Conservation (phyloP, 192 early-diverging fungal species). For the Podila epigama region DNA sequence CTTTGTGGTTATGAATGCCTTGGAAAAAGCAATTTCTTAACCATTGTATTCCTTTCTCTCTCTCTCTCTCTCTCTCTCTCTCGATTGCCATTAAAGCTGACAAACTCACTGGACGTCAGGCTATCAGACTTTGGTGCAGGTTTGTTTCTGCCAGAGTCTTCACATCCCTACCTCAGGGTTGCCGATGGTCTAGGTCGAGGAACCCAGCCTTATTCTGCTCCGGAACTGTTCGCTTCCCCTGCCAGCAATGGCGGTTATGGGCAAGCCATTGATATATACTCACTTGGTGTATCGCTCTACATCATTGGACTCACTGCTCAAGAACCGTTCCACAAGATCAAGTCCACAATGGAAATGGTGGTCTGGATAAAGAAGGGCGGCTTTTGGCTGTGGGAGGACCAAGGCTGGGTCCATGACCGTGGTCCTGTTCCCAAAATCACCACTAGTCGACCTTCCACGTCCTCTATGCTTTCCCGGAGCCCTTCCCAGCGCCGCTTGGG, state of each 20-base stretch:
- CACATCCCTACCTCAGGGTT: not conserved
- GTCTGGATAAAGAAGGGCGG: slow-evolving; percentile 65
- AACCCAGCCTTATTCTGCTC: slow-evolving; percentile 65
- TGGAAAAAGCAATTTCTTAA: slow-evolving; percentile 2
- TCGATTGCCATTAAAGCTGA: slow-evolving; percentile 31
- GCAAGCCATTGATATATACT: slow-evolving; percentile 56
- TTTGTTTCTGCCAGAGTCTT: slow-evolving; percentile 5
- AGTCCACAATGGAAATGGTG: slow-evolving; percentile 68
- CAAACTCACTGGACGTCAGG: slow-evolving; percentile 6
- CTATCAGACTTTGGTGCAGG: slow-evolving; percentile 52
- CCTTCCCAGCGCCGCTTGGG: slow-evolving; percentile 9
- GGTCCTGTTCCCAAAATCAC: slow-evolving; percentile 32
- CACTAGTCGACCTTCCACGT: slow-evolving; percentile 5
- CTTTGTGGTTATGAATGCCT: too few relatives aligned
- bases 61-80: slow-evolving; percentile 39
- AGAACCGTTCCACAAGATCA: slow-evolving; percentile 63
- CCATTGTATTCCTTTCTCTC: slow-evolving; percentile 26
- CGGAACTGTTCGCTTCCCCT: slow-evolving; percentile 57
- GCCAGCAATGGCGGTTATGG: slow-evolving; percentile 4
- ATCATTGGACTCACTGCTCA: slow-evolving; percentile 63
- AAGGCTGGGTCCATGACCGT: slow-evolving; percentile 44
- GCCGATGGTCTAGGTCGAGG: slow-evolving; percentile 34
- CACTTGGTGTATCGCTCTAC: slow-evolving; percentile 64
- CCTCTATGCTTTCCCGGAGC: slow-evolving; percentile 3
- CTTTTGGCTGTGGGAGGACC: slow-evolving; percentile 68